Evolutionary conservation across 163 green algal species (phyloP), one percentile per base, ranked within the genome.

Genomic region (Coccomyxa subellipsoidea): DNA sequence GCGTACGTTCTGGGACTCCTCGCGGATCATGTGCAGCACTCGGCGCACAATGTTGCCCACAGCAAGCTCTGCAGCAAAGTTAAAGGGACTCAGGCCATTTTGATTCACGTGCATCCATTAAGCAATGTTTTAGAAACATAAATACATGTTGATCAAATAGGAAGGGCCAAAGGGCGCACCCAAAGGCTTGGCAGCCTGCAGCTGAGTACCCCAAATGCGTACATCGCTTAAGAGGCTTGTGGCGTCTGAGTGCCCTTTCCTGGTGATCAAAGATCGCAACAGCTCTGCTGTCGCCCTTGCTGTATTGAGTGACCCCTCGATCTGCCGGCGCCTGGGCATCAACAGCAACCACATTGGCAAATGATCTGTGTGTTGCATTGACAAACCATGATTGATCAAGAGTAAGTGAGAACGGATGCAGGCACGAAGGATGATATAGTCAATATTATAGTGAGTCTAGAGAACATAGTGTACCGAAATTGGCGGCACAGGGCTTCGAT

Each of bases 31-130:
- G 80, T 98, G 93, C 87, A 99, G 88, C 29, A 99, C 93, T 7
- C 96, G 89, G 27, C 96, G 90, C 36, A 97, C 93, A 7, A 98
- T 95, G 88, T 99, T 99, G 82, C 96, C 96, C 10, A 99, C 95
- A 0, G 93, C 90, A 75, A 99, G 90, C 90, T 99, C 95, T 97
- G 90, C 80, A 80, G 12, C 38, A 36, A n/a, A n/a, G n/a, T n/a
- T n/a, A n/a, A n/a, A n/a, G n/a, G n/a, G n/a, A n/a, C n/a, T n/a
- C n/a, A n/a, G n/a, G n/a, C n/a, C n/a, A n/a, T n/a, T n/a, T n/a
- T n/a, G n/a, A n/a, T n/a, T n/a, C n/a, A n/a, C n/a, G n/a, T n/a
- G n/a, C n/a, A n/a, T n/a, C n/a, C n/a, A n/a, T n/a, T n/a, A n/a
- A n/a, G n/a, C n/a, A n/a, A 27, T 37, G 34, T 76, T 1, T 34